These are phyloP conservation scores for Corchorus capsularis DNA, from an alignment of 345 rosid species.

Conservation along the genomic window DNA sequence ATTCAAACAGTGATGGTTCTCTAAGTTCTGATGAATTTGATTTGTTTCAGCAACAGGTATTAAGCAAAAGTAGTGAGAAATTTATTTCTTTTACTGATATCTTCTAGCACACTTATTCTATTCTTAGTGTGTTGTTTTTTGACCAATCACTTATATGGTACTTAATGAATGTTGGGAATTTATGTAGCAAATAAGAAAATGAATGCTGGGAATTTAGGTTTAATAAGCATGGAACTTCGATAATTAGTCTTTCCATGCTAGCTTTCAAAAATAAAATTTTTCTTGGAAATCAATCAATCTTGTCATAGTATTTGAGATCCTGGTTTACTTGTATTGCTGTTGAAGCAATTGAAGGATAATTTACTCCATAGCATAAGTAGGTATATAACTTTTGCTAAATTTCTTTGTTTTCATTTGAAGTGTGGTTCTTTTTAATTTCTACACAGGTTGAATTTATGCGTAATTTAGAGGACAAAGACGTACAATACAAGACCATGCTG, in stretches of 20 bases:
- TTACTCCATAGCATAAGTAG: not conserved
- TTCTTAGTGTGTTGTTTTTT: not conserved
- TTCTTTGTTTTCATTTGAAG: not conserved
- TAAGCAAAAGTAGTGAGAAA: not conserved
- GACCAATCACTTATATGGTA: not conserved
- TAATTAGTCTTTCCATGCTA: not conserved
- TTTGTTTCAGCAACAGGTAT: conserved; percentile 82
- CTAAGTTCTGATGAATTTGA: conserved; percentile 89
- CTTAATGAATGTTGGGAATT: not conserved
- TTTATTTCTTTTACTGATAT: not conserved
- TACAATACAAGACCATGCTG: conserved; percentile 50
- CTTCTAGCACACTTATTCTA: not conserved
- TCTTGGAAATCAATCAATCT: not conserved
- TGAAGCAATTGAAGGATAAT: not conserved
- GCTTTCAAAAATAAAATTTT: not conserved
- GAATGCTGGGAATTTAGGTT: not conserved
- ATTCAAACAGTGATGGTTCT: conserved; percentile 91
- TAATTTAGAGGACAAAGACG: conserved; percentile 68
- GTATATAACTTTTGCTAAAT: not conserved
- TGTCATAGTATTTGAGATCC: not conserved
- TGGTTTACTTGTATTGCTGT: not conserved
- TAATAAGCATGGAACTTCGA: not conserved
- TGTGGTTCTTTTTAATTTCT: not conserved
- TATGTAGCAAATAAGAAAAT: no score
- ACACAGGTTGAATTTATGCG: conserved; percentile 76